Conservation (phyloP, 75 land plant species). For the Pinus taeda region DNA sequence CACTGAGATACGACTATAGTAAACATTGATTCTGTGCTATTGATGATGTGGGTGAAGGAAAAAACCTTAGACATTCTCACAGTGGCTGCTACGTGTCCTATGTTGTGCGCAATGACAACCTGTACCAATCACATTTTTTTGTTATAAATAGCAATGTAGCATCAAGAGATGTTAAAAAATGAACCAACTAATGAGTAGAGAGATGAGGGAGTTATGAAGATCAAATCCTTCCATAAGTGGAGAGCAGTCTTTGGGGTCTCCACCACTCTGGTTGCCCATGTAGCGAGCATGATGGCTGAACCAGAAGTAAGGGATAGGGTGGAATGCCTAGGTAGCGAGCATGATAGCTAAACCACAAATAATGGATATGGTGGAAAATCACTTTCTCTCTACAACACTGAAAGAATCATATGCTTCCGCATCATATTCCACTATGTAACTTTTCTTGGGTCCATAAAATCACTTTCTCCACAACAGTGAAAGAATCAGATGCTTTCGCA, state of each 20-base stretch:
- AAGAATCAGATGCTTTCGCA: too few relatives aligned
- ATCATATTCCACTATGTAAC: too few relatives aligned
- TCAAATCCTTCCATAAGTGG: slow-evolving; percentile 61
- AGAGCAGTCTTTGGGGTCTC: slow-evolving; percentile 45
- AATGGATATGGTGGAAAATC: too few relatives aligned
- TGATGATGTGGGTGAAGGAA: slow-evolving; percentile 80
- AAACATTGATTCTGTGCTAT: slow-evolving; percentile 83
- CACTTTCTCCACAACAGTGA: too few relatives aligned
- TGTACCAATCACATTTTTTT: slow-evolving; percentile 8
- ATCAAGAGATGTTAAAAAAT: background rate
- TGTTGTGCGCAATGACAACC: slow-evolving; percentile 81
- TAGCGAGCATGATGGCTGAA: slow-evolving; percentile 49
- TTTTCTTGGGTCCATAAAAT: too few relatives aligned
- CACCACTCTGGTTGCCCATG: slow-evolving; percentile 51
- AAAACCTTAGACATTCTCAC: slow-evolving; percentile 85
- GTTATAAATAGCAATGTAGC: background rate
- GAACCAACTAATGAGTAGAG: background rate
- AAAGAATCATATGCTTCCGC: too few relatives aligned
- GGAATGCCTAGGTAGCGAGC: too few relatives aligned
- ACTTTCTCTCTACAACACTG: too few relatives aligned
- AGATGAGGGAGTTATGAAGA: slow-evolving; percentile 38
- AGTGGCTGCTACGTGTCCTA: slow-evolving; percentile 84
- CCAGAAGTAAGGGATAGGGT: slow-evolving; percentile 55
- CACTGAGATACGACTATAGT: slow-evolving; percentile 62
- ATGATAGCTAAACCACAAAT: too few relatives aligned